phyloP scores from a whole-genome alignment of 2,329 filamentous ascomycete species.

The Cladorrhinum sp. region DNA sequence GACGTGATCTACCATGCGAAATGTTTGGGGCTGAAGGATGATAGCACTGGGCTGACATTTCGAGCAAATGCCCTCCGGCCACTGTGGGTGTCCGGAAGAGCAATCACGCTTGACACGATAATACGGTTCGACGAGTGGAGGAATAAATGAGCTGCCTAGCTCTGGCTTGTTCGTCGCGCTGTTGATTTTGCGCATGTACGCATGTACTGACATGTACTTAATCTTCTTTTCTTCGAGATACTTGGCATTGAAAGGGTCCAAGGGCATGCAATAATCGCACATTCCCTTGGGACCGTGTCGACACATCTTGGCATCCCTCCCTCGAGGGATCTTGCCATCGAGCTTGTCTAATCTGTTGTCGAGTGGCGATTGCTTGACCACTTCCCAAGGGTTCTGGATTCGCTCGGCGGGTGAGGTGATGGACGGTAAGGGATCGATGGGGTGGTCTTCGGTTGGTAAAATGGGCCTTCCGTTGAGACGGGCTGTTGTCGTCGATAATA shows the following conservation, averaged over 20 bases:
- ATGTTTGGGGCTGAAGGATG: conserved; percentile 87
- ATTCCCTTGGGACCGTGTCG: conserved; percentile 94
- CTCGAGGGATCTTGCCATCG: conserved; percentile 83
- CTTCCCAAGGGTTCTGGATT: conserved; percentile 90
- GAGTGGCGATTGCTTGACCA: conserved; percentile 79
- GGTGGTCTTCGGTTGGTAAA: conserved; percentile 63
- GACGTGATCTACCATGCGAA: conserved; percentile 97
- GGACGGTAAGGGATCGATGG: conserved; percentile 55
- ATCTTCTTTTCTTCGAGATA: conserved; percentile 96
- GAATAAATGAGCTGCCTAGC: conserved; percentile 90
- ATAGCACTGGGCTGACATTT: conserved; percentile 98
- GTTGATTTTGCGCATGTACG: conserved; percentile 91
- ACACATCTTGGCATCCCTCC: conserved; percentile 80
- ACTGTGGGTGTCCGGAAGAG: conserved; percentile 86
- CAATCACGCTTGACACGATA: conserved; percentile 87
- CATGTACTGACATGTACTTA: conserved; percentile 96
- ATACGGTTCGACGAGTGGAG: conserved; percentile 87
- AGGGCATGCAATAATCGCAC: conserved; percentile 98
- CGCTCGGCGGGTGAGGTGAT: conserved; percentile 55
- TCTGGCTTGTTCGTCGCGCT: conserved; percentile 95
- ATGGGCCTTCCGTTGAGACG: conserved; percentile 77
- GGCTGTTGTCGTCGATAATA: conserved; percentile 52
- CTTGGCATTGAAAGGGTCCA: conserved; percentile 87
- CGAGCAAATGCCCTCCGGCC: conserved; percentile 95
- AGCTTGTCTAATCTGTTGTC: conserved; percentile 84